phyloP scores from a whole-genome alignment of 345 rosid species.

The Aethionema arabicum region DNA sequence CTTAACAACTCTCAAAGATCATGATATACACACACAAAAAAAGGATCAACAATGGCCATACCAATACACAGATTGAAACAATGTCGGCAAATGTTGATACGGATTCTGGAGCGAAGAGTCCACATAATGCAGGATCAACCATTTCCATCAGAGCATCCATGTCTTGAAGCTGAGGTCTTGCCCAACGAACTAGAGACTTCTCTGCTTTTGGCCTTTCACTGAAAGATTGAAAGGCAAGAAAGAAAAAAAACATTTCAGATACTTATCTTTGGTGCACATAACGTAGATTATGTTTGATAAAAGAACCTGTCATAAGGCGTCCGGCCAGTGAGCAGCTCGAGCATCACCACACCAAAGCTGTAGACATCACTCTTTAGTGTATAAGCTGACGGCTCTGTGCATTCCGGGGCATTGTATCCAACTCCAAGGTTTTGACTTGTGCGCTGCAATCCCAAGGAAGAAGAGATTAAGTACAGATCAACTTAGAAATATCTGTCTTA shows the following conservation, averaged over 20 bases:
- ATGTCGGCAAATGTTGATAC: conserved; percentile 74
- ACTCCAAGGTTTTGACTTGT: conserved; percentile 87
- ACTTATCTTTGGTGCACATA: not conserved
- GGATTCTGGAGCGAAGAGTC: conserved; percentile 81
- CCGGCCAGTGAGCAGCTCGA: conserved; percentile 85
- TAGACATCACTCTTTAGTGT: conserved; percentile 86
- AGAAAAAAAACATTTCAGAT: conserved; percentile 10
- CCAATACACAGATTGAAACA: conserved; percentile 86
- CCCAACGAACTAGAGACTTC: conserved; percentile 84
- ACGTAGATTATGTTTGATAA: not conserved
- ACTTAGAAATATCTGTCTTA: not conserved
- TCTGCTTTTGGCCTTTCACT: conserved; percentile 69
- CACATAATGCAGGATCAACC: conserved; percentile 92
- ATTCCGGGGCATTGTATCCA: conserved; percentile 97
- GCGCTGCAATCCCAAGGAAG: conserved; percentile 43
- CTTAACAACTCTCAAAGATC: not conserved
- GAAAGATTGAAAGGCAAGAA: conserved; percentile 13
- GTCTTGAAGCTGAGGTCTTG: conserved; percentile 71
- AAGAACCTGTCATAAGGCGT: conserved; percentile 72
- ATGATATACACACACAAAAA: not conserved
- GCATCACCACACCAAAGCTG: conserved; percentile 95
- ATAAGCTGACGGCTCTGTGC: conserved; percentile 64
- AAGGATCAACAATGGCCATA: conserved; percentile 22
- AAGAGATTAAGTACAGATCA: conserved; percentile 1
- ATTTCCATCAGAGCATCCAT: conserved; percentile 58